Evolutionary conservation across 2,329 filamentous ascomycete species (phyloP), one percentile per base, ranked within the genome.

Genomic region (Aspergillus sp.): DNA sequence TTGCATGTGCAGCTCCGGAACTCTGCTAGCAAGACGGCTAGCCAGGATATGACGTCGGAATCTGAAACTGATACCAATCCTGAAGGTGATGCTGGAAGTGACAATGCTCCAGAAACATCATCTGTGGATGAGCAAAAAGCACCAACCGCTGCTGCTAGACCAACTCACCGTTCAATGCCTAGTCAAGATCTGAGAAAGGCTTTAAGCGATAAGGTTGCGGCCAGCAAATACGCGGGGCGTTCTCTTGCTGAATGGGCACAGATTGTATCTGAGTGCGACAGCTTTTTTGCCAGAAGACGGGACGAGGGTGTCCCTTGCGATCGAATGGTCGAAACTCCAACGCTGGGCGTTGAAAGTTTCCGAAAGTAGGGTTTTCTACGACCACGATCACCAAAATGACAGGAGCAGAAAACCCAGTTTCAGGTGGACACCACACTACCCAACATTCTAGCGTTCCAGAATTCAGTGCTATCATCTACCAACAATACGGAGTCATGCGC

Each of bases 211-310:
- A 54, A 61, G 27, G 43, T 66, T n/a, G 60, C 60, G 34, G 57
- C 64, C 29, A 78, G 77, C 48, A 76, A 75, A 46, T 84, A 84
- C 58, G 73, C 74, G n/a, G 81, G 81, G 11, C 72, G 81, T 33
- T 79, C 81, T 8, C 70, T 85, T 32, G 80, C 80, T 1, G 81
- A 85, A 60, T 85, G 81, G 81, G 73, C 73, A 3, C 70, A 80
- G 39, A 72, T 83, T 28, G 74, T 82, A 7, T 72, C 73, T 26
- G 81, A 85, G 54, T 83, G 77, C 52, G 77, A 82, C 54, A 79
- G 75, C 51, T 84, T 84, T 65, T 83, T 82, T 52, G 74, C 81
- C 43, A 68, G 81, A 44, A 68, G 81, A 49, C 78, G 76, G 54
- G 75, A 76, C 39, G 81, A 84, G 59, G 81, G 81, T 13, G 79